Conservation (phyloP, 179 eudicot species). For the Patellifolia procumbens region DNA sequence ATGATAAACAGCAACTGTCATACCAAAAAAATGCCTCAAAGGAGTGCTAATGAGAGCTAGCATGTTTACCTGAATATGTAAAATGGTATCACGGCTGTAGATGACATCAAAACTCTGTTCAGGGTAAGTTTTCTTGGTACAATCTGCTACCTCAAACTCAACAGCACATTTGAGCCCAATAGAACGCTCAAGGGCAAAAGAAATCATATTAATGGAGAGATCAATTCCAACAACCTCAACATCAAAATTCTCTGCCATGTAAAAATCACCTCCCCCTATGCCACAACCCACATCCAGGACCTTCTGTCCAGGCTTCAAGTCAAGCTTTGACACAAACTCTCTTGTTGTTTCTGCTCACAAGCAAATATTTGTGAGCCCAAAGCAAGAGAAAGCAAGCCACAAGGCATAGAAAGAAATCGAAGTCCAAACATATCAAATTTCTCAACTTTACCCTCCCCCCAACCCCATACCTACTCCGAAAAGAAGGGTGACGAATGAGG, state of each 20-base stretch:
- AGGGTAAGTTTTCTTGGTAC: constrained; percentile 87
- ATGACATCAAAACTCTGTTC: constrained; percentile 78
- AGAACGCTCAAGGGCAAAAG: constrained; percentile 89
- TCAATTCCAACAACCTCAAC: constrained; percentile 92
- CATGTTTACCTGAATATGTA: constrained; percentile 83
- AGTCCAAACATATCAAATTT: background rate
- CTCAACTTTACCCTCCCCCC: background rate
- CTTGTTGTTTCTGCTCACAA: constrained; percentile 79
- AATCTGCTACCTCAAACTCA: constrained; percentile 97
- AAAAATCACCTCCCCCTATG: constrained; percentile 96
- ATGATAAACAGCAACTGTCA: background rate
- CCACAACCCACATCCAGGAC: constrained; percentile 98
- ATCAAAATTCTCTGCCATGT: constrained; percentile 92
- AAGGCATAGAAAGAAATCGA: background rate
- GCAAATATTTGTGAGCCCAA: constrained; percentile 10
- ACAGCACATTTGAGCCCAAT: constrained; percentile 84
- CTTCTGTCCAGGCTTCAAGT: constrained; percentile 90
- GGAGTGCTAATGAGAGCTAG: background rate
- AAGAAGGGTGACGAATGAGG: no score
- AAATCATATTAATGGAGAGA: constrained; percentile 89
- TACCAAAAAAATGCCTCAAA: background rate
- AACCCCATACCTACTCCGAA: no score
- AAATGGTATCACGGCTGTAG: constrained; percentile 96
- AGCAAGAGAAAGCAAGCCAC: background rate
- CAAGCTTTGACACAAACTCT: constrained; percentile 82